Conservation (phyloP, 2,329 filamentous ascomycete genomes). For the Fusarium caatingaense region DNA sequence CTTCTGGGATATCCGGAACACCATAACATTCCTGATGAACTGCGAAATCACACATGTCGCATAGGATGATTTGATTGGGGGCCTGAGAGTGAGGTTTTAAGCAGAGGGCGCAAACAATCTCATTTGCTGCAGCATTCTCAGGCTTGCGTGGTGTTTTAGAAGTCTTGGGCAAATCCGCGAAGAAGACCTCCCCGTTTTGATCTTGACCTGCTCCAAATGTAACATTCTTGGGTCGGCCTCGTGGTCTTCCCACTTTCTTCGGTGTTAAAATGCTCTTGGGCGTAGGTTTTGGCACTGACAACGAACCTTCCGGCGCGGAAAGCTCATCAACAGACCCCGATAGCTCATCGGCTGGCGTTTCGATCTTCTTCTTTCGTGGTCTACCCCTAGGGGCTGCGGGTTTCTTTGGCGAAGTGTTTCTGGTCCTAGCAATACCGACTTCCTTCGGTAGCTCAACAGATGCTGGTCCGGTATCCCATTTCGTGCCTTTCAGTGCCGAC, state of each 20-base stretch:
- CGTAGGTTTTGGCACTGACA: conserved; percentile 39
- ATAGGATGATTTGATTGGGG: conserved; percentile 72
- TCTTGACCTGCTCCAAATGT: conserved; percentile 58
- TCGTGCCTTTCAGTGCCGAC: conserved; percentile 52
- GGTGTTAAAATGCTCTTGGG: conserved; percentile 69
- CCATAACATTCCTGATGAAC: conserved; percentile 72
- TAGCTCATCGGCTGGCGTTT: conserved; percentile 12
- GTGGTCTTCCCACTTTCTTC: conserved; percentile 57
- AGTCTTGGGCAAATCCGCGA: conserved; percentile 63
- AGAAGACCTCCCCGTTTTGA: conserved; percentile 59
- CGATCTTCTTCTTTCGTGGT: conserved; percentile 40
- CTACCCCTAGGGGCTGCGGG: conserved; percentile 35
- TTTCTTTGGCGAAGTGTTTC: conserved; percentile 38
- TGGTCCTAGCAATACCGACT: conserved; percentile 37
- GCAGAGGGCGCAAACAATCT: conserved; percentile 69
- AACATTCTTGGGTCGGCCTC: conserved; percentile 63
- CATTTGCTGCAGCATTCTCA: conserved; percentile 56
- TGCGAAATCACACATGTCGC: conserved; percentile 71
- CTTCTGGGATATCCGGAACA: conserved; percentile 67
- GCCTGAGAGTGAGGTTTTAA: conserved; percentile 65
- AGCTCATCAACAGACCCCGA: conserved; percentile 33
- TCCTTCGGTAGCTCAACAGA: conserved; percentile 39
- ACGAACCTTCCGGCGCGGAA: conserved; percentile 17
- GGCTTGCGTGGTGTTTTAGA: conserved; percentile 46
- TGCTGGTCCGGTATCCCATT: conserved; percentile 52